phyloP scores from a whole-genome alignment of 169 alveolate species.

The Amoebophrya sp. region DNA sequence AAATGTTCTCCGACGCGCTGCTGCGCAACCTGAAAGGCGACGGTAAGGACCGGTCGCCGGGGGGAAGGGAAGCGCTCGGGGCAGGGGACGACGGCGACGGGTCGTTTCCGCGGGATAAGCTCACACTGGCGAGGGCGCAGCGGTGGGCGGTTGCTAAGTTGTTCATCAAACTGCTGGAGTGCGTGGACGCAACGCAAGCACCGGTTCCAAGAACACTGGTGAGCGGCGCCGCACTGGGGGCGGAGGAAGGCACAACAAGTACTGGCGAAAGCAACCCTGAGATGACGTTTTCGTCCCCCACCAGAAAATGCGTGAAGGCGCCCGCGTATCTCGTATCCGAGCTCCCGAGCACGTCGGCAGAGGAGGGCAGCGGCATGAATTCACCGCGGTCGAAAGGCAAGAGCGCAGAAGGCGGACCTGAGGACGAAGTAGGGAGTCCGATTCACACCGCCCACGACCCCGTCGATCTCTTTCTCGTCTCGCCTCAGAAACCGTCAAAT shows the following conservation, averaged over 20 bases:
- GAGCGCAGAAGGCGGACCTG: neutral
- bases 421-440: neutral
- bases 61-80: neutral
- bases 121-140: neutral
- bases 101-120: neutral
- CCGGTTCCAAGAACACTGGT: neutral
- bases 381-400: neutral
- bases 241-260: neutral
- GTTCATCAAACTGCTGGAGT: neutral
- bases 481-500: neutral
- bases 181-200: neutral
- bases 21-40: neutral
- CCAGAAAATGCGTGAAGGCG: neutral
- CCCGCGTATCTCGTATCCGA: neutral
- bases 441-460: no score
- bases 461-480: neutral
- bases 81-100: neutral
- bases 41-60: neutral
- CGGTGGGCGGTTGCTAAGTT: neutral
- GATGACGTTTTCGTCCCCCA: neutral
- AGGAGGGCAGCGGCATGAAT: neutral
- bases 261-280: neutral
- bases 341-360: neutral
- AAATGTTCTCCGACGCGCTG: neutral
- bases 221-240: neutral